phyloP scores from a whole-genome alignment of 768 basidiomycete species.

The Lanmaoa pseudosensibilis region DNA sequence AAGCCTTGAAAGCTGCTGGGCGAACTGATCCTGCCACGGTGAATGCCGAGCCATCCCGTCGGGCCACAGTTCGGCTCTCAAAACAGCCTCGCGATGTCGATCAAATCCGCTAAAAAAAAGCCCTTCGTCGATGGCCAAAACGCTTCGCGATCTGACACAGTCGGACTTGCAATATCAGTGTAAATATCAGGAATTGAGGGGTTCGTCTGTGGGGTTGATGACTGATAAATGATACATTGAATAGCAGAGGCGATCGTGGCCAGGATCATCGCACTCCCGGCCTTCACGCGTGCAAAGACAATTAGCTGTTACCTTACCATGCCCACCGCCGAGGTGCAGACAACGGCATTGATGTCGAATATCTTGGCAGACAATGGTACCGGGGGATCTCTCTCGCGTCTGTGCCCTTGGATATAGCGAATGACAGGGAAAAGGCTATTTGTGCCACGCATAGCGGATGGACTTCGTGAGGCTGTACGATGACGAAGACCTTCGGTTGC shows the following conservation, averaged over 20 bases:
- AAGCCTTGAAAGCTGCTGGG: conserved; percentile 1
- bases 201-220: neutral
- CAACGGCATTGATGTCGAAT: conserved; percentile 47
- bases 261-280: conserved; percentile 49
- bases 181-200: conserved; percentile 25
- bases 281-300: conserved; percentile 47
- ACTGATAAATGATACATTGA: conserved; percentile 3
- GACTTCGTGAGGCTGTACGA: conserved; percentile 64
- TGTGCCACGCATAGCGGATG: conserved; percentile 61
- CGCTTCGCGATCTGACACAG: conserved; percentile 45
- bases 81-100: conserved; percentile 24
- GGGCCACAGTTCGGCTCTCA: conserved; percentile 4
- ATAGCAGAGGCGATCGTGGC: conserved; percentile 40
- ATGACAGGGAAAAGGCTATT: conserved; percentile 61
- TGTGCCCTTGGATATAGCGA: neutral
- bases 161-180: conserved; percentile 60
- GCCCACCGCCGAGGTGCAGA: conserved; percentile 71
- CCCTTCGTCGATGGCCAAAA: conserved; percentile 45
- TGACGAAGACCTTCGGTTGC: conserved; percentile 52
- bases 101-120: conserved; percentile 48
- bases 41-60: conserved; percentile 13
- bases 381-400: conserved; percentile 13
- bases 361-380: conserved; percentile 55
- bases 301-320: conserved; percentile 81
- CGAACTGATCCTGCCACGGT: conserved; percentile 4